Evolutionary conservation across 306 rosid species (phyloP).

Genomic region (Ammopiptanthus mongolicus): DNA sequence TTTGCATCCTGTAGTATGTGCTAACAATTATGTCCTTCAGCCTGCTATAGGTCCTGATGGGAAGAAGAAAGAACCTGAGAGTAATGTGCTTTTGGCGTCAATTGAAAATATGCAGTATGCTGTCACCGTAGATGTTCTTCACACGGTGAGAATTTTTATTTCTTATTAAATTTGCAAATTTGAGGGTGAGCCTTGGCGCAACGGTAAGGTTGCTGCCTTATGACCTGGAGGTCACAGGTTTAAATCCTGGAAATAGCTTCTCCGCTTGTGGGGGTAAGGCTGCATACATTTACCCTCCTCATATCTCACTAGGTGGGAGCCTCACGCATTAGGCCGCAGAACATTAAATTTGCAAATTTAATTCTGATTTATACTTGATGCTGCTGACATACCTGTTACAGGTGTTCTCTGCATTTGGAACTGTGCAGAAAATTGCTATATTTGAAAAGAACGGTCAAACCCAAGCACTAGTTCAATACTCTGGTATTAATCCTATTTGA

Average conservation of each 20-base stretch:
- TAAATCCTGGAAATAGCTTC: too few relatives aligned
- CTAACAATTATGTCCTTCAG: slow-evolving; percentile 48
- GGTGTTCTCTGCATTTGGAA: slow-evolving; percentile 80
- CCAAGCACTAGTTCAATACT: slow-evolving; percentile 77
- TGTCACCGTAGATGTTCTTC: slow-evolving; percentile 86
- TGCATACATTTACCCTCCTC: too few relatives aligned
- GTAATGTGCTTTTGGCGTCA: slow-evolving; percentile 91
- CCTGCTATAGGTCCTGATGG: slow-evolving; percentile 83
- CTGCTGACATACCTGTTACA: slow-evolving; percentile 23
- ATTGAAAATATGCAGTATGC: slow-evolving; percentile 98
- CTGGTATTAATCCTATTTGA: slow-evolving; percentile 47
- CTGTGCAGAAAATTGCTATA: slow-evolving; percentile 80
- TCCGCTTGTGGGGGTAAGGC: too few relatives aligned
- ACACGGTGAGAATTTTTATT: slow-evolving; percentile 49
- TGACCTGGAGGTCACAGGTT: too few relatives aligned
- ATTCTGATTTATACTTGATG: slow-evolving; percentile 7
- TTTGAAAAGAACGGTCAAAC: slow-evolving; percentile 88
- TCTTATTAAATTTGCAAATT: background rate
- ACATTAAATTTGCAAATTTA: background rate
- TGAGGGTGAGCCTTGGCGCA: too few relatives aligned
- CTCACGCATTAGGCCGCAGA: too few relatives aligned
- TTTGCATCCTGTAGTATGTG: background rate
- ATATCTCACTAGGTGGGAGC: too few relatives aligned
- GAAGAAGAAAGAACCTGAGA: slow-evolving; percentile 74
- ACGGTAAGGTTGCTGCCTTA: too few relatives aligned